phyloP scores from a whole-genome alignment of 345 rosid genomes.

The Aquilaria malaccensis region DNA sequence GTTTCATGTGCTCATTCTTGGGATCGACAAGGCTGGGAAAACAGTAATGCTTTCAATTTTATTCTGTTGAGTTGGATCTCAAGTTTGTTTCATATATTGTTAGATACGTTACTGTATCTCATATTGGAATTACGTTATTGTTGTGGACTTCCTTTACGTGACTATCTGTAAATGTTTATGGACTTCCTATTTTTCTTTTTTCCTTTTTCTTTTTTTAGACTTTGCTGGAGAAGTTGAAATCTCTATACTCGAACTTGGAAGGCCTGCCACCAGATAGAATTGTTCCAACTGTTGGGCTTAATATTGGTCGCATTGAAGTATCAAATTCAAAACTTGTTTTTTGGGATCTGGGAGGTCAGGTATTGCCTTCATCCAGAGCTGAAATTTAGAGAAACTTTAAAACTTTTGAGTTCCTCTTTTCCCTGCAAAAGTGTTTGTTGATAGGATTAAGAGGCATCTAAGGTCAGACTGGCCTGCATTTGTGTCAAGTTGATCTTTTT shows the following conservation, averaged over 20 bases:
- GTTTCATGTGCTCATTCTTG: conserved; percentile 93
- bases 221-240: conserved; percentile 90
- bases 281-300: conserved; percentile 98
- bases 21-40: conserved; percentile 95
- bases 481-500: too few species aligned
- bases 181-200: conserved; percentile 1
- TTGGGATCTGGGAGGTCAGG: conserved; percentile 99
- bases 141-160: conserved; percentile 3
- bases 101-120: not conserved
- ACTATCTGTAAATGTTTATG: not conserved
- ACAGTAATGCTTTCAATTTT: conserved; percentile 43
- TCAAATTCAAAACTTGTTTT: conserved; percentile 79
- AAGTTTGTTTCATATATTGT: too few species aligned
- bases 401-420: too few species aligned
- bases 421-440: too few species aligned
- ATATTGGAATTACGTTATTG: not conserved
- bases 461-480: too few species aligned
- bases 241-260: conserved; percentile 67
- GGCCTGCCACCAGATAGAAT: conserved; percentile 97
- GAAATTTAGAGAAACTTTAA: too few species aligned
- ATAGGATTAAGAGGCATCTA: too few species aligned
- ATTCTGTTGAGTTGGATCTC: not conserved
- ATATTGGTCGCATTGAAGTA: conserved; percentile 84
- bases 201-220: conserved; percentile 37
- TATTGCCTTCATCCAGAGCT: conserved; percentile 8